These are phyloP conservation scores for Begonia masoniana DNA, from an alignment of 306 rosid genomes.

Conservation along the genomic window DNA sequence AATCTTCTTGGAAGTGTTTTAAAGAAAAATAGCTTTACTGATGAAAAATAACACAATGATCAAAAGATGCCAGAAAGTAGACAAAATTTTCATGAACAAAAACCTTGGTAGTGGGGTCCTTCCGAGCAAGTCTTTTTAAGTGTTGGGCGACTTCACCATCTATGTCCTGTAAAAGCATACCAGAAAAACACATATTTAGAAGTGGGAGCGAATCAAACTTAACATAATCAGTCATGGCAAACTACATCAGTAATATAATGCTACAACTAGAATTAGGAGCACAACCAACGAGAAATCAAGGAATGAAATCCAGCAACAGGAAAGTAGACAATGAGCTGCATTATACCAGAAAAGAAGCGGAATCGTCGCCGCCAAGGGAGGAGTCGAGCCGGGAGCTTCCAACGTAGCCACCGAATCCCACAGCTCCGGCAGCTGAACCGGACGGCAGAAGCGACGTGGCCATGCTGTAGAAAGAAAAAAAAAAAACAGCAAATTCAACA, in stretches of 20 bases:
- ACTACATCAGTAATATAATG: no score
- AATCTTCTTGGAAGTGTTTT: no score
- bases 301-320: background rate
- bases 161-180: constrained; percentile 35
- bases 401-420: constrained; percentile 83
- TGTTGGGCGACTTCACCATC: constrained; percentile 82
- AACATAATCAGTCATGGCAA: no score
- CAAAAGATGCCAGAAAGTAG: background rate
- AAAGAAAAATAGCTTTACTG: background rate
- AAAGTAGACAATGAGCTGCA: background rate
- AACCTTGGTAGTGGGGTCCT: constrained; percentile 91
- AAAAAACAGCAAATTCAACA: background rate
- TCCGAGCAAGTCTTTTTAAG: constrained; percentile 87
- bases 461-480: constrained; percentile 25
- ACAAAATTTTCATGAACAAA: constrained; percentile 1
- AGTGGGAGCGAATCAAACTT: no score
- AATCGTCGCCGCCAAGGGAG: constrained; percentile 44
- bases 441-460: constrained; percentile 85
- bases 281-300: background rate
- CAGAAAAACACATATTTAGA: no score
- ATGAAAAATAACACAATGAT: background rate
- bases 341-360: constrained; percentile 35
- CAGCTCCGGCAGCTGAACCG: constrained; percentile 37
- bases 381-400: constrained; percentile 77
- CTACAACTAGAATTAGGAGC: background rate